Conservation (phyloP, 2,329 filamentous ascomycete species). For the Hawksworthiomyces lignivorus region DNA sequence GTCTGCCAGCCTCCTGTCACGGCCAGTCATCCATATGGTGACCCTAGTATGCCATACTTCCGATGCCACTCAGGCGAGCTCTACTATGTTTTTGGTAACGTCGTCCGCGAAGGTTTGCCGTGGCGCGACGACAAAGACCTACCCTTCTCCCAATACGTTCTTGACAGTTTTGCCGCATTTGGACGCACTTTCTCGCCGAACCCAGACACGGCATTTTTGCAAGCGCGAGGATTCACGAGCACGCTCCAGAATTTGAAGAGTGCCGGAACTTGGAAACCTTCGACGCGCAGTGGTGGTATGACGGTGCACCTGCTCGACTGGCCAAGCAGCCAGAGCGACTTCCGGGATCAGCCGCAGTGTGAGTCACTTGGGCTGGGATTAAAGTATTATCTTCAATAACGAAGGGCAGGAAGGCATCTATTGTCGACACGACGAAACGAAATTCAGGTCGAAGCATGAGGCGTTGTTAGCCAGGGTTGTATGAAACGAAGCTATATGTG, state of each 20-base stretch:
- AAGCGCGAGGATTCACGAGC: constrained; percentile 31
- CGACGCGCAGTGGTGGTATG: constrained; percentile 26
- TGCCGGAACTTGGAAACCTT: constrained; percentile 28
- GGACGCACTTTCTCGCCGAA: constrained; percentile 44
- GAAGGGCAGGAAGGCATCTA: no score
- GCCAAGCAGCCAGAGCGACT: constrained; percentile 30
- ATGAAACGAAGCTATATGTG: no score
- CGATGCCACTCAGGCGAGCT: constrained; percentile 51
- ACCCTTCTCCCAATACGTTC: constrained; percentile 27
- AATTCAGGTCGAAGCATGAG: no score
- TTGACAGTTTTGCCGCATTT: constrained; percentile 46
- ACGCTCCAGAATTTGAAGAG: constrained; percentile 19
- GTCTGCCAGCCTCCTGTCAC: constrained; percentile 36
- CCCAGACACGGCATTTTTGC: constrained; percentile 34
- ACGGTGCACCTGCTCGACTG: constrained; percentile 39
- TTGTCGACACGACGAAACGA: no score
- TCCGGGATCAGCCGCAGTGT: constrained; percentile 45
- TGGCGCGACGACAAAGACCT: constrained; percentile 38
- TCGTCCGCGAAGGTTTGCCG: constrained; percentile 31
- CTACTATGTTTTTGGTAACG: constrained; percentile 46
- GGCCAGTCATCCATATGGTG: constrained; percentile 28
- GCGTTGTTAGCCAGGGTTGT: no score
- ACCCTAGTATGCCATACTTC: constrained; percentile 38
- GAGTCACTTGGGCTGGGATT: constrained; percentile 36
- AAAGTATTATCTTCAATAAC: constrained; percentile 27